Percentiles rank a stretch among this genome's conserved stretches.
These are phyloP conservation scores for Neonothopanus nambi DNA, from an alignment of 1,284 basidiomycete genomes.

Conservation along the genomic window DNA sequence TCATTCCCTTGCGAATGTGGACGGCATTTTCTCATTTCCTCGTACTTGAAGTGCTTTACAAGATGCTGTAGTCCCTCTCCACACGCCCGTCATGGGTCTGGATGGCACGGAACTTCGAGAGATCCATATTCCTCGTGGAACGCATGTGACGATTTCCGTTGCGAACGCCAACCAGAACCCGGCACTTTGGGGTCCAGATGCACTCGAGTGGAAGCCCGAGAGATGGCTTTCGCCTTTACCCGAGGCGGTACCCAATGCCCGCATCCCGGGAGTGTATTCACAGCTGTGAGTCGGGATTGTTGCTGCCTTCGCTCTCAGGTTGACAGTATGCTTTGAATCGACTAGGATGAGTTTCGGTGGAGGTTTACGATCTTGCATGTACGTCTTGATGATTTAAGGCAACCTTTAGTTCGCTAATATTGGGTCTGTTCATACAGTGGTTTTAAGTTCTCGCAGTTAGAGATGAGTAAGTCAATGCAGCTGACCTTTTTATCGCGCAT, in stretches of 20 bases:
- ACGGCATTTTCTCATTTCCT: constrained; percentile 35
- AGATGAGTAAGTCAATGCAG: constrained; percentile 28
- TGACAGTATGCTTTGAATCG: neutral
- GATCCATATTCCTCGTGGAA: constrained; percentile 25
- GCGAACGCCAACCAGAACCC: constrained; percentile 29
- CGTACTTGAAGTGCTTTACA: constrained; percentile 24
- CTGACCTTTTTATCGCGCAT: neutral
- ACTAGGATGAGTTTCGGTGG: constrained; percentile 32
- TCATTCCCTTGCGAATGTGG: constrained; percentile 20
- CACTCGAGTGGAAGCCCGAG: constrained; percentile 36
- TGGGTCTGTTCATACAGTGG: constrained; percentile 18
- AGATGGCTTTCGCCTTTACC: constrained; percentile 33
- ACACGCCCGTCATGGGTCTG: constrained; percentile 23
- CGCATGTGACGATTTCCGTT: constrained; percentile 27
- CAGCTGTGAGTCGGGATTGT: constrained; percentile 7
- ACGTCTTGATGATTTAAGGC: neutral
- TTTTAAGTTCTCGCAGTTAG: constrained; percentile 32
- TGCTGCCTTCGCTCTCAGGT: constrained; percentile 1
- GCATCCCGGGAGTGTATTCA: constrained; percentile 15
- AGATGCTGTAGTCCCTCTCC: constrained; percentile 23
- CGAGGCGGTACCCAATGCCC: constrained; percentile 12
- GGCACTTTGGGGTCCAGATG: constrained; percentile 33
- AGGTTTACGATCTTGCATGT: constrained; percentile 31
- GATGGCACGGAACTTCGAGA: constrained; percentile 27
- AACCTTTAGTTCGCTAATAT: neutral